Percentiles rank a stretch among this genome's conserved stretches.
These are phyloP conservation scores for Ramalina intermedia DNA, from an alignment of 495 filamentous ascomycete species.

Conservation along the genomic window DNA sequence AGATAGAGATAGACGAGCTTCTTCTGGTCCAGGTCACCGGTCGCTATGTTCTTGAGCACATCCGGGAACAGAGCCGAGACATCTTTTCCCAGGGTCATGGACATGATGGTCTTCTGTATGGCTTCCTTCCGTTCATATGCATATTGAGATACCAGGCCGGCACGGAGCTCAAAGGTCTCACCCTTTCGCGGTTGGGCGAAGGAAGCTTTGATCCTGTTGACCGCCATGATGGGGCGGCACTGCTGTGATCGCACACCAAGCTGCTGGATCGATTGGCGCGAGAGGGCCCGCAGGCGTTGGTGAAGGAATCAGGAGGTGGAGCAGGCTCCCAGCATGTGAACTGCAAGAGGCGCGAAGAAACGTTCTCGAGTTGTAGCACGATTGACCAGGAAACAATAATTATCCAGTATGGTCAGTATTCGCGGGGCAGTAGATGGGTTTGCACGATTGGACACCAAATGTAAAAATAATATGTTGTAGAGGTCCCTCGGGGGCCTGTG, in stretches of 20 bases:
- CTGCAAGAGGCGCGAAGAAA: too few relatives aligned
- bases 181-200: slow-evolving; percentile 88
- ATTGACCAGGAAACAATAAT: too few relatives aligned
- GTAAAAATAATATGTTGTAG: too few relatives aligned
- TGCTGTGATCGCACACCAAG: slow-evolving; percentile 33
- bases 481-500: too few relatives aligned
- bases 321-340: too few relatives aligned
- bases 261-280: slow-evolving; percentile 29
- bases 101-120: slow-evolving; percentile 99
- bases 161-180: slow-evolving; percentile 95
- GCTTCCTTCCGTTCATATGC: slow-evolving; percentile 97
- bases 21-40: slow-evolving; percentile 90
- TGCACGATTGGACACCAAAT: too few relatives aligned
- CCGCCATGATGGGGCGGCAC: slow-evolving; percentile 51
- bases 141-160: slow-evolving; percentile 97
- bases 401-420: too few relatives aligned
- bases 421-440: too few relatives aligned
- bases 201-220: slow-evolving; percentile 88
- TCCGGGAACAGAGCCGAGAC: slow-evolving; percentile 96
- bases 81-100: slow-evolving; percentile 98
- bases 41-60: slow-evolving; percentile 98
- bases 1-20: slow-evolving; percentile 98
- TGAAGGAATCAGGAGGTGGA: neutral
- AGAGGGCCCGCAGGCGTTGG: slow-evolving; percentile 1
- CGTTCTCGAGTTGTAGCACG: too few relatives aligned